Percentiles rank a stretch among this genome's conserved stretches.
phyloP scores from a whole-genome alignment of 768 basidiomycete genomes.

The Rhodocollybia butyracea region DNA sequence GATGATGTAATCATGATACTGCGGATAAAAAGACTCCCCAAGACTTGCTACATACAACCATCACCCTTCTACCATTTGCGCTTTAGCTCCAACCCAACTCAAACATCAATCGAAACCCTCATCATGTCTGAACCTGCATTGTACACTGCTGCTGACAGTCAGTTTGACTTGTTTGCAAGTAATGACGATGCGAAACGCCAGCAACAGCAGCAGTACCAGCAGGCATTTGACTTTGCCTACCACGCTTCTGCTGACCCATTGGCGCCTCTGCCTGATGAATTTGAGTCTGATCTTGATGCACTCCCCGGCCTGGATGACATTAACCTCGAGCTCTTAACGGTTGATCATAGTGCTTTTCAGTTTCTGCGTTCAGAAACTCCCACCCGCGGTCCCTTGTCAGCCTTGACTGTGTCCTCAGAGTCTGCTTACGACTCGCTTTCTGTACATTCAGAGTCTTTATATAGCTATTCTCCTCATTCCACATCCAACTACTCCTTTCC shows the following conservation, averaged over 20 bases:
- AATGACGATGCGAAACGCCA: constrained; percentile 33
- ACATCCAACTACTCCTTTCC: constrained; percentile 55
- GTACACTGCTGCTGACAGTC: constrained; percentile 1
- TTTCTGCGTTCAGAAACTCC: constrained; percentile 62
- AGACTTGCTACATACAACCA: no score
- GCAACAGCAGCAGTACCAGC: constrained; percentile 47
- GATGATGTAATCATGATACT: no score
- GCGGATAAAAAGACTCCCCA: no score
- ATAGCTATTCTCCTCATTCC: constrained; percentile 56
- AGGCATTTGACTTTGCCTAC: constrained; percentile 68
- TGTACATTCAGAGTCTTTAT: constrained; percentile 65
- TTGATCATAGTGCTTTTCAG: constrained; percentile 65
- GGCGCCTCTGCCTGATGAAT: constrained; percentile 77
- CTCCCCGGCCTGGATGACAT: constrained; percentile 65
- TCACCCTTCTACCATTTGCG: no score
- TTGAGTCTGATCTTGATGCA: constrained; percentile 79
- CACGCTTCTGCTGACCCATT: constrained; percentile 66
- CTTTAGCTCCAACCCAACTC: no score
- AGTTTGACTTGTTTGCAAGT: constrained; percentile 4
- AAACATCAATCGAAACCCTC: not conserved
- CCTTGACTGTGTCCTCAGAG: constrained; percentile 77
- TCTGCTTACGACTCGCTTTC: constrained; percentile 71
- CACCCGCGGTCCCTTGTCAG: constrained; percentile 69
- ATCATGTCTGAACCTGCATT: constrained; percentile 1
- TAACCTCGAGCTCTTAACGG: constrained; percentile 59